Evolutionary conservation across 371 early-diverging fungal genomes (phyloP).

Genomic region (Rhizopus arrhizus): DNA sequence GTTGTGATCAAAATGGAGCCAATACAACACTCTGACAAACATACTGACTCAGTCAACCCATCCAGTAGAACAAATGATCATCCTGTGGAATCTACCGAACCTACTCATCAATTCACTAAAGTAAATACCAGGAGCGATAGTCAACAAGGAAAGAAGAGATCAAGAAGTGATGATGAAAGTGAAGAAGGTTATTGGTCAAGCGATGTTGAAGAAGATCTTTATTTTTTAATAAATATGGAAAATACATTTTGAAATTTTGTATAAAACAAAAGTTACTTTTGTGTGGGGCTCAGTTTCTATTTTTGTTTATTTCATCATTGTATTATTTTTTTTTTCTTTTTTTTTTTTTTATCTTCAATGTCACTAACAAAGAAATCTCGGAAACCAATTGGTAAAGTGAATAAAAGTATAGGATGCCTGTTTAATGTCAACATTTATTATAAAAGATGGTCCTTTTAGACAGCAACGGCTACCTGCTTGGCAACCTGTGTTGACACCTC

Average conservation of each 20-base stretch:
- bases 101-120: not conserved
- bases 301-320: slow-evolving; percentile 2
- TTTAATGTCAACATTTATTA: not conserved
- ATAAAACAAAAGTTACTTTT: slow-evolving; percentile 1
- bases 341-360: slow-evolving; percentile 3
- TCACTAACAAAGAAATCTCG: slow-evolving; percentile 19
- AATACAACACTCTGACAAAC: not conserved
- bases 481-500: slow-evolving; percentile 97
- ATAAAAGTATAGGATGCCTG: not conserved
- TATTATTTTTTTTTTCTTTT: slow-evolving; percentile 1
- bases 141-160: not conserved
- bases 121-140: too few species aligned
- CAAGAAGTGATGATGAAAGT: not conserved
- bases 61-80: not conserved
- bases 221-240: slow-evolving; percentile 6
- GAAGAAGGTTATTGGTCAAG: slow-evolving; percentile 8
- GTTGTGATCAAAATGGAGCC: not conserved
- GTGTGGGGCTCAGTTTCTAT: not conserved
- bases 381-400: slow-evolving; percentile 21
- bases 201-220: slow-evolving; percentile 6
- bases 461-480: slow-evolving; percentile 97
- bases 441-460: slow-evolving; percentile 89
- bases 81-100: too few species aligned
- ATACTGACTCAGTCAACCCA: not conserved
- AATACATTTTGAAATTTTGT: not conserved